phyloP scores from a whole-genome alignment of 306 rosid genomes.

The Alnus rubra region DNA sequence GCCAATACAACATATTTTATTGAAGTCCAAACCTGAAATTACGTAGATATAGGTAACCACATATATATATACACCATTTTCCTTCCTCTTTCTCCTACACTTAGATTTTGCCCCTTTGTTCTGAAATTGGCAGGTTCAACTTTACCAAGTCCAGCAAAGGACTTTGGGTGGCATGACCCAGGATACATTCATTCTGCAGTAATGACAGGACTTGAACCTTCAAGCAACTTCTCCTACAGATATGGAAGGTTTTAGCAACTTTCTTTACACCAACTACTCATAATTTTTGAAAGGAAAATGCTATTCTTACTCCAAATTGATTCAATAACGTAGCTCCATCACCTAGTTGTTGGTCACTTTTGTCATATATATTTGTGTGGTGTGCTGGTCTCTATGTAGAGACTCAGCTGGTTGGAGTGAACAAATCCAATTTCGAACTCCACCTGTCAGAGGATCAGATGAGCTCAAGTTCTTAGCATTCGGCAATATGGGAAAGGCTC shows the following conservation, averaged over 20 bases:
- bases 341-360: background rate
- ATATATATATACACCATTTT: background rate
- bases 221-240: conserved; percentile 54
- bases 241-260: conserved; percentile 67
- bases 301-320: background rate
- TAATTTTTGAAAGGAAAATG: background rate
- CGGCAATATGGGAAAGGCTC: conserved; percentile 95
- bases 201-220: conserved; percentile 79
- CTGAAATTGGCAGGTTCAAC: conserved; percentile 39
- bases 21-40: too few relatives aligned
- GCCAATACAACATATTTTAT: too few relatives aligned
- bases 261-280: background rate
- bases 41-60: too few relatives aligned
- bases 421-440: conserved; percentile 55
- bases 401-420: conserved; percentile 73
- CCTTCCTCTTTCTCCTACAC: background rate
- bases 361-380: too few relatives aligned
- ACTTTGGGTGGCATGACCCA: conserved; percentile 97
- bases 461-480: conserved; percentile 63
- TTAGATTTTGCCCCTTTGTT: background rate
- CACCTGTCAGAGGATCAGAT: conserved; percentile 73
- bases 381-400: conserved; percentile 25
- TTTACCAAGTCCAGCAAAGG: conserved; percentile 71
- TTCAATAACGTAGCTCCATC: background rate
- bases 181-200: conserved; percentile 85